Base-by-base conservation (phyloP, 2,329 filamentous ascomycete genomes). In the Pseudocercospora ulei region DNA sequence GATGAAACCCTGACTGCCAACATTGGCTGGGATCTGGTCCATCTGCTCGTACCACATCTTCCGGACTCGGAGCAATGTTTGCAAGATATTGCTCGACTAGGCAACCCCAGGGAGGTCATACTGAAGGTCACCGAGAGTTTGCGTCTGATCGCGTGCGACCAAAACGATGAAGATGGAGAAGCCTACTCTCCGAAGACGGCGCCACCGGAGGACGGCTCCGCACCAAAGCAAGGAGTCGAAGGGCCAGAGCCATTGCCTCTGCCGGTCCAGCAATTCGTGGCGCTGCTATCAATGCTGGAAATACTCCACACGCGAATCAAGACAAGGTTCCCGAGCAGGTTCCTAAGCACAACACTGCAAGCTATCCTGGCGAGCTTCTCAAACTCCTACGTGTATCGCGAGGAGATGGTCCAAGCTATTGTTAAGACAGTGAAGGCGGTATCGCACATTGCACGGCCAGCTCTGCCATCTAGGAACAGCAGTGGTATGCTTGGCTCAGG, bases 11-110 rank as follows among this genome's bases (percentile, higher is more conserved):
- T 87, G 40, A 83, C 81, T 2, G 73, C 73, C 44, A 80, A 84
- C 40, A 86, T 88, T 52, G 83, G 83, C 34, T 90, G 83, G 83
- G 83, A 90, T 58, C 65, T 88, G 35, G 78, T 90, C 13, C 78
- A 82, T 56, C 74, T 84, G 54, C 71, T 90, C 3, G 68, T 86
- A 14, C 69, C 75, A 22, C 63, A 85, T 3, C 69, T 80, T 1
- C 73, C 74, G 2, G 65, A 68, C 2, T 79, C 78, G n/a, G 76
- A 81, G 50, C 62, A 69, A 30, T 86, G 82, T 56, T 67, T 88
- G 9, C 73, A 80, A 56, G 81, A 78, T 18, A 77, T 88, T 36
- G 82, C 82, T 19, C 73, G 78, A 14, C 68, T 85, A 24, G 83
- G 82, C 35, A 90, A 88, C 56, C 83, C 83, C 1, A 70, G 82